Evolutionary conservation across 2,329 filamentous ascomycete genomes (phyloP), one percentile per base, ranked within the genome.

Genomic region (Nemania sp.): DNA sequence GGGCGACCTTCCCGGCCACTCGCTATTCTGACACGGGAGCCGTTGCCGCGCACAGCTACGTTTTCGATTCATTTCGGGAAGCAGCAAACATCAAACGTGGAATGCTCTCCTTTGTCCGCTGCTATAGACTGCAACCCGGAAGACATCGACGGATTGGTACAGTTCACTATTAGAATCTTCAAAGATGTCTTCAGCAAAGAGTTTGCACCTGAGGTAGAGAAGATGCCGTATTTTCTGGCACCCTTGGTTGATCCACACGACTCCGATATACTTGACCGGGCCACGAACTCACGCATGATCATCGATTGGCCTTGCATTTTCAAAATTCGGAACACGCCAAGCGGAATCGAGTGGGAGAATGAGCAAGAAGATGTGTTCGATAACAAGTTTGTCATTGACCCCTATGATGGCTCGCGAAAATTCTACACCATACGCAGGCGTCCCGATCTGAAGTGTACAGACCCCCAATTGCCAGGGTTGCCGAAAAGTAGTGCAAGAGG

Each of bases 161-260:
- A 74, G 0, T 96, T 95, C 72, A 97, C 91, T 0, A 77, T 96
- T 42, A 81, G 83, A 4, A 75, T 96, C 0, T 97, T 96, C 73
- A 78, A 85, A 15, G 92, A 98, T 67, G 79, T 97, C 0, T 98
- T 97, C 78, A 94, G 92, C 74, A 99, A 99, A 73, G 81, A 82
- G 2, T 99, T 91, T 69, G 86, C 90, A 50, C 79, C 84, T 0
- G 80, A 86, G 15, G 67, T 80, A 0, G 75, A 81, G 0, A 86
- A 88, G 29, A 83, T 97, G 72, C 89, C 92, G 0, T 99, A 97
- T 74, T 97, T 92, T 79, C 71, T 97, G 13, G 90, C 87, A 0
- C 94, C 95, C 0, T 70, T 76, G 9, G 50, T 17, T 0, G 42
- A 69, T 10, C 43, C 39, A 1, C 77, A 79, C 46, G 61, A 60